A percentile compares a stretch with the other conserved stretches of the same genome.
These are phyloP conservation scores for Macrolepiota albuminosa DNA, from an alignment of 768 basidiomycete species.

Conservation along the genomic window DNA sequence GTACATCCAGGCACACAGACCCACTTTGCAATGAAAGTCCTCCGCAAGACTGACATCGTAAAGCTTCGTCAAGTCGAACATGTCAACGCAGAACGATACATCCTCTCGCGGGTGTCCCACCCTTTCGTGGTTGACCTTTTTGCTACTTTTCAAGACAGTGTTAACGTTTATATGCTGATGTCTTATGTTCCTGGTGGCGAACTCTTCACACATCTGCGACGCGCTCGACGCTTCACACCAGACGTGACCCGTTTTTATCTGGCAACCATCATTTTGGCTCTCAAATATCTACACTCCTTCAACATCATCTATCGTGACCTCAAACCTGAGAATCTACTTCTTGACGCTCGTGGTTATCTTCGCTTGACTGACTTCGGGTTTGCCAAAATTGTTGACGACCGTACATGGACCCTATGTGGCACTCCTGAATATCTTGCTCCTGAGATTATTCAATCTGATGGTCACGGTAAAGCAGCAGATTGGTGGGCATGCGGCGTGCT, in stretches of 20 bases:
- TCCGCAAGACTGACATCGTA: constrained; percentile 82
- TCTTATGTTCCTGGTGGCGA: constrained; percentile 97
- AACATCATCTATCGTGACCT: constrained; percentile 99
- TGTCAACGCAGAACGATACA: constrained; percentile 93
- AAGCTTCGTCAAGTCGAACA: constrained; percentile 95
- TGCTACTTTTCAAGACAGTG: constrained; percentile 90
- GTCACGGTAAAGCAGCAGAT: constrained; percentile 96
- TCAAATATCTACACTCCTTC: constrained; percentile 91
- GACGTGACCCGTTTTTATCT: constrained; percentile 98
- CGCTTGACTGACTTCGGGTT: constrained; percentile 98
- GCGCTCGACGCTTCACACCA: constrained; percentile 91
- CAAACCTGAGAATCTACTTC: constrained; percentile 97
- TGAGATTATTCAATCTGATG: constrained; percentile 96
- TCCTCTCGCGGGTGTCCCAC: constrained; percentile 86
- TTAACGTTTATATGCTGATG: constrained; percentile 98
- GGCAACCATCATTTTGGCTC: constrained; percentile 90
- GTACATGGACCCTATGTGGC: constrained; percentile 96
- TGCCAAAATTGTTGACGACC: constrained; percentile 94
- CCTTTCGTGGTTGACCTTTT: constrained; percentile 97
- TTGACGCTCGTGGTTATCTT: constrained; percentile 90
- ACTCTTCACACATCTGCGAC: constrained; percentile 92
- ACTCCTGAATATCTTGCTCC: constrained; percentile 97
- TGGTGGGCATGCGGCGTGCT: constrained; percentile 99
- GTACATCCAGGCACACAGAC: constrained; percentile 45
- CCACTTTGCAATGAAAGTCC: constrained; percentile 86